Conservation (phyloP, 1,139 yeast genomes). For the Yamadazyma mexicana region DNA sequence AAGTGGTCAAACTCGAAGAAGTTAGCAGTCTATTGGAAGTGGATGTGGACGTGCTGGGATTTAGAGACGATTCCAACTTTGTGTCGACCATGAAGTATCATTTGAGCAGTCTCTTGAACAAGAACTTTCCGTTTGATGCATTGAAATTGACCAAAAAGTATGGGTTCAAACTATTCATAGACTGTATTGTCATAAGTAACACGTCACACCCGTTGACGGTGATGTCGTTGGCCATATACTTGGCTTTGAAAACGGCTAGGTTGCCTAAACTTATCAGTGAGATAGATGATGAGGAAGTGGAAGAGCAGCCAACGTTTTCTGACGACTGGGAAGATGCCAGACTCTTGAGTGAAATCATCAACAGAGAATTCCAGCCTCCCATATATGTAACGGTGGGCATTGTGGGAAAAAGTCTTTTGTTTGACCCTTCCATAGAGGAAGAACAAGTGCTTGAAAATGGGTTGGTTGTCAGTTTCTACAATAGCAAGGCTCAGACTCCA, state of each 20-base stretch:
- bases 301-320: conserved; percentile 87
- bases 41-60: conserved; percentile 74
- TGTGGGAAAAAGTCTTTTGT: conserved; percentile 62
- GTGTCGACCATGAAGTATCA: conserved; percentile 58
- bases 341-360: conserved; percentile 37
- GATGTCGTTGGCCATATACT: conserved; percentile 72
- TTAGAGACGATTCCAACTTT: conserved; percentile 67
- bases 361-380: conserved; percentile 61
- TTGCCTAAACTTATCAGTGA: conserved; percentile 73
- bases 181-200: conserved; percentile 71
- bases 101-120: conserved; percentile 46
- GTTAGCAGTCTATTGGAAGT: conserved; percentile 57
- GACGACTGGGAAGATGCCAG: conserved; percentile 76
- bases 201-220: conserved; percentile 73
- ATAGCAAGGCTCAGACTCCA: conserved; percentile 65
- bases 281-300: conserved; percentile 57
- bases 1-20: conserved; percentile 61
- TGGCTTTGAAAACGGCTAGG: conserved; percentile 76
- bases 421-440: conserved; percentile 86
- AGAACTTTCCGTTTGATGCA: conserved; percentile 46
- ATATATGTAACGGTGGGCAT: conserved; percentile 73
- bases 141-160: conserved; percentile 71
- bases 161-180: conserved; percentile 73
- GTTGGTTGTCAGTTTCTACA: conserved; percentile 65
- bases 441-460: conserved; percentile 87